A percentile compares a stretch with the other conserved stretches of the same genome.
phyloP scores from a whole-genome alignment of 2,329 filamentous ascomycete species.

The Neofusicoccum parvum region DNA sequence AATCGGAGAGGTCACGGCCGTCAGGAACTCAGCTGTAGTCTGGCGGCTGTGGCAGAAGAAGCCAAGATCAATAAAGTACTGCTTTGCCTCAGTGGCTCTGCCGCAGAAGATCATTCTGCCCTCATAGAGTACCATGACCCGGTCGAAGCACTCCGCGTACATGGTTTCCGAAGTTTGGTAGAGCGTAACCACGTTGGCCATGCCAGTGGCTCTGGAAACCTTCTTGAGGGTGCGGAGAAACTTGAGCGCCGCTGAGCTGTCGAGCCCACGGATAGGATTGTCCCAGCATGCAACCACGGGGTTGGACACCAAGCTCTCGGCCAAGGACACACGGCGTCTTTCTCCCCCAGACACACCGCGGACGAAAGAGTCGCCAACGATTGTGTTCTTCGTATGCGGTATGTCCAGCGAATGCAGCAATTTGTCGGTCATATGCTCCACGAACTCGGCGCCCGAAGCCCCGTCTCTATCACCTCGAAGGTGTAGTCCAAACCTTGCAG shows the following conservation, averaged over 20 bases:
- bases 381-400: conserved; percentile 70
- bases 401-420: conserved; percentile 62
- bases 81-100: conserved; percentile 58
- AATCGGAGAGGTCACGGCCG: conserved; percentile 66
- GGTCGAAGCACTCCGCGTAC: conserved; percentile 44
- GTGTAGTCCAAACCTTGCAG: conserved; percentile 71
- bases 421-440: conserved; percentile 68
- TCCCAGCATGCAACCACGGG: conserved; percentile 45
- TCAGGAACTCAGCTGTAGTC: conserved; percentile 72
- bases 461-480: conserved; percentile 63
- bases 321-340: conserved; percentile 51
- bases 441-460: conserved; percentile 45
- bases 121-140: conserved; percentile 44
- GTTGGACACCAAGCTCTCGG: conserved; percentile 50
- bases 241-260: conserved; percentile 71
- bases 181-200: conserved; percentile 70
- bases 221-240: conserved; percentile 70
- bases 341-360: conserved; percentile 60
- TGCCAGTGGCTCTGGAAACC: conserved; percentile 23
- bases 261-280: conserved; percentile 72
- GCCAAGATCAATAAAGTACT: conserved; percentile 68
- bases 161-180: conserved; percentile 63
- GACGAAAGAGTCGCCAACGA: conserved; percentile 73
- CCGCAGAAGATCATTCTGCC: conserved; percentile 61
- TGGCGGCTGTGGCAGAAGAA: conserved; percentile 67